Percentiles rank a stretch among this genome's conserved stretches.
Evolutionary conservation across 306 rosid species (phyloP).

Genomic region (Prunus kanzakura): DNA sequence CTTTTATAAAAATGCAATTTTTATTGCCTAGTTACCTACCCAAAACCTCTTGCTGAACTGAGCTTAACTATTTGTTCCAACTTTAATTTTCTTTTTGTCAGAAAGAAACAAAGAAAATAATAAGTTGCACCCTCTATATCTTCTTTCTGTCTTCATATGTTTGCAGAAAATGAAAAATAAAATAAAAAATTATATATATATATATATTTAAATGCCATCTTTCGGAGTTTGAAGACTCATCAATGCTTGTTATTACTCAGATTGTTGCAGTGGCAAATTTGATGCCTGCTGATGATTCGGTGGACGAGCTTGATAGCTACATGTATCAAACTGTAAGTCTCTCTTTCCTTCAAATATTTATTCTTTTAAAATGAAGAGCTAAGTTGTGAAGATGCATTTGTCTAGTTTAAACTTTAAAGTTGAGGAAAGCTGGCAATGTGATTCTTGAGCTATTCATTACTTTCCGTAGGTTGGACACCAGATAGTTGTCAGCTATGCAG

Average conservation of each 20-base stretch:
- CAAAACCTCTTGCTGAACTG: neutral
- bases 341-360: neutral
- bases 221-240: neutral
- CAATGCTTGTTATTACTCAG: slow-evolving; percentile 29
- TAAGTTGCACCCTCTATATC: too few species aligned
- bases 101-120: neutral
- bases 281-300: slow-evolving; percentile 87
- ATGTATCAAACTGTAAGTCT: slow-evolving; percentile 89
- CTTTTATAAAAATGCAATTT: neutral
- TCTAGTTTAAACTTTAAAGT: neutral
- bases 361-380: too few species aligned
- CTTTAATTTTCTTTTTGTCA: neutral
- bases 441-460: slow-evolving; percentile 18
- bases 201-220: neutral
- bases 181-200: too few species aligned
- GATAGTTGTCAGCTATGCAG: slow-evolving; percentile 73
- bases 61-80: neutral
- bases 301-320: slow-evolving; percentile 92
- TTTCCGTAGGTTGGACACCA: slow-evolving; percentile 92
- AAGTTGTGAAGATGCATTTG: neutral
- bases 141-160: too few species aligned
- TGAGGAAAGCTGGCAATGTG: neutral
- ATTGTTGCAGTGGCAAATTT: slow-evolving; percentile 94
- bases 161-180: neutral
- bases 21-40: neutral